These are phyloP conservation scores for Aspergillus brunneoviolaceus DNA, from an alignment of 2,329 filamentous ascomycete genomes.

Conservation along the genomic window DNA sequence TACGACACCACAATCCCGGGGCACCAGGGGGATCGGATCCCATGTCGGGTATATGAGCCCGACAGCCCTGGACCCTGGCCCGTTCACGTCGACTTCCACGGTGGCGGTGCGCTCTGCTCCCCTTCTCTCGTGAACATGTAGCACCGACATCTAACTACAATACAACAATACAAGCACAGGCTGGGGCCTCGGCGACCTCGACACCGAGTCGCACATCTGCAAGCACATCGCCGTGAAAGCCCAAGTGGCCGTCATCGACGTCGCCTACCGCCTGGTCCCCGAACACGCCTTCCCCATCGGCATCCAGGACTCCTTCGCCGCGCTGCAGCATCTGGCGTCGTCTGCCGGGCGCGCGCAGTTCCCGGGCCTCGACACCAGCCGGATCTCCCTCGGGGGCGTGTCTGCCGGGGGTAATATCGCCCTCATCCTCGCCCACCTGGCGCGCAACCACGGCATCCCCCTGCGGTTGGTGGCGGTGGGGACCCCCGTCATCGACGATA, in stretches of 20 bases:
- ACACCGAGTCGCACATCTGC: conserved; percentile 53
- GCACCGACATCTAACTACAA: no score
- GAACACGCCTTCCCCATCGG: conserved; percentile 51
- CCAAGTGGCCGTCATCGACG: conserved; percentile 50
- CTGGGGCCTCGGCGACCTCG: conserved; percentile 53
- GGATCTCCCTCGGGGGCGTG: conserved; percentile 48
- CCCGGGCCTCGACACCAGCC: conserved; percentile 35
- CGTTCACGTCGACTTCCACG: conserved; percentile 52
- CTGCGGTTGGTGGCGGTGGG: conserved; percentile 42
- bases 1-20: conserved; percentile 41
- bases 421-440: conserved; percentile 36
- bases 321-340: conserved; percentile 42
- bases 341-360: conserved; percentile 36
- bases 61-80: conserved; percentile 43
- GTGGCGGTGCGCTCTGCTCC: conserved; percentile 34
- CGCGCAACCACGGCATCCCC: conserved; percentile 41
- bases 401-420: conserved; percentile 39
- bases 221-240: conserved; percentile 48
- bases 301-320: conserved; percentile 52
- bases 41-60: conserved; percentile 50
- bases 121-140: no score
- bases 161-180: conserved; percentile 12
- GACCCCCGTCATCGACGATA: conserved; percentile 45
- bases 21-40: conserved; percentile 33
- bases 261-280: conserved; percentile 55